A percentile compares a stretch with the other conserved stretches of the same genome.
These are phyloP conservation scores for Emergomyces orientalis DNA, from an alignment of 2,329 filamentous ascomycete species.

Conservation along the genomic window DNA sequence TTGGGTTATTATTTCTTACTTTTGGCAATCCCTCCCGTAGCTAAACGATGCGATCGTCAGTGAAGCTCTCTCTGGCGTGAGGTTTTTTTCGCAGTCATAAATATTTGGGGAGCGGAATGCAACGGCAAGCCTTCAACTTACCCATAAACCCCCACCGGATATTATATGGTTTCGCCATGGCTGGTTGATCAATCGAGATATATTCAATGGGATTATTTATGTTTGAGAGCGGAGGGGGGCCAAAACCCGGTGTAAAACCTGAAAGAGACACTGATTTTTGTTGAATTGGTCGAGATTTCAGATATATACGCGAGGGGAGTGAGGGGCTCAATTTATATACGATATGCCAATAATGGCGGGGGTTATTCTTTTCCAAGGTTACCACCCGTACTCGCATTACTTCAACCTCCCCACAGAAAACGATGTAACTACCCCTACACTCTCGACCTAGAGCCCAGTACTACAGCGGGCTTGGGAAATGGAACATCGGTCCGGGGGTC, in stretches of 20 bases:
- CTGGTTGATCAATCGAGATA: constrained; percentile 4
- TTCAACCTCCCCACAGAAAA: neutral
- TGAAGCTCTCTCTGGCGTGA: neutral
- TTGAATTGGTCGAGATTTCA: neutral
- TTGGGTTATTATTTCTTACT: constrained; percentile 21
- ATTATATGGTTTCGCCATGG: constrained; percentile 27
- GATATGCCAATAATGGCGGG: neutral
- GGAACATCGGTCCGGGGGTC: neutral
- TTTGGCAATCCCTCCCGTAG: constrained; percentile 37
- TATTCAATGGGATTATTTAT: neutral
- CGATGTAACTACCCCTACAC: neutral
- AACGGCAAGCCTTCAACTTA: constrained; percentile 18
- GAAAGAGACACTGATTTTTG: neutral
- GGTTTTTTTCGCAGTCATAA: neutral
- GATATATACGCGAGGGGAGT: neutral
- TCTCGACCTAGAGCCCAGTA: neutral
- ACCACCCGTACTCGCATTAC: neutral
- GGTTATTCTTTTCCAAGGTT: neutral
- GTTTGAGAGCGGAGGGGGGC: neutral
- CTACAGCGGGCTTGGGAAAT: neutral
- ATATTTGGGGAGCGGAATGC: neutral
- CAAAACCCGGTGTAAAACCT: neutral
- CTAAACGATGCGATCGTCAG: constrained; percentile 20
- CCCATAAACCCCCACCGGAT: constrained; percentile 38
- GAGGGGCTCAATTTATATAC: neutral